Evolutionary conservation across 1,139 yeast species (phyloP), one percentile per base, ranked within the genome.

Genomic region (Yamadazyma jaroonii): DNA sequence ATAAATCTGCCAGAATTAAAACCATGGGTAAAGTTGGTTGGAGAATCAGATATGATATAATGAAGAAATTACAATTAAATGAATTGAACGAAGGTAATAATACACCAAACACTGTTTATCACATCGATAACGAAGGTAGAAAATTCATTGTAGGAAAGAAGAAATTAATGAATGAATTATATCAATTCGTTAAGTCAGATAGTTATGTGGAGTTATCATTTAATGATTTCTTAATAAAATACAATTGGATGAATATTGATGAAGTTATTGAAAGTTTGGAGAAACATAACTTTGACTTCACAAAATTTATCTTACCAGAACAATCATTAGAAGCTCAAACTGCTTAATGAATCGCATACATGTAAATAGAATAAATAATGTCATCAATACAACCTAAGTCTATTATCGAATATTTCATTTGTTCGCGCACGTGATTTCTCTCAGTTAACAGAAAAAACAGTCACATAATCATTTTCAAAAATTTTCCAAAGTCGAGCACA

Each of bases 1-100:
- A 88, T 44, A 87, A 84, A 50, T 73, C 95, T 9, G 95, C 95
- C 3, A 76, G 98, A 63, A 72, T 87, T 47, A 92, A 92, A 67
- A 95, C 94, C 55, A 68, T 92, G 54, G 98, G 98, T 1, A 84
- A 90, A 40, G 72, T 77, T 41, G 98, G 97, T 23, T 92, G 97
- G 97, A 77, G 75, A 53, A 71, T 92, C 52, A 82, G 92, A 56
- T 89, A 84, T 61, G 76, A 79, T 41, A 80, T 92, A 20, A 61
- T 90, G 53, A 57, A 58, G 43, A 50, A 56, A 34, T 47, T 53
- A 37, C 64, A 62, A 44, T 44, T 51, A 23, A 42, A 57, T 29
- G 55, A 58, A 34, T 46, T 57, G 34, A 57, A 62, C 25, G 35
- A 44, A 17, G 51, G 53, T 3, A 61, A 60, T 41, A n/a, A 29